Base-by-base conservation (phyloP, 371 early-diverging fungal genomes). In the Apophysomyces trapeziformis region DNA sequence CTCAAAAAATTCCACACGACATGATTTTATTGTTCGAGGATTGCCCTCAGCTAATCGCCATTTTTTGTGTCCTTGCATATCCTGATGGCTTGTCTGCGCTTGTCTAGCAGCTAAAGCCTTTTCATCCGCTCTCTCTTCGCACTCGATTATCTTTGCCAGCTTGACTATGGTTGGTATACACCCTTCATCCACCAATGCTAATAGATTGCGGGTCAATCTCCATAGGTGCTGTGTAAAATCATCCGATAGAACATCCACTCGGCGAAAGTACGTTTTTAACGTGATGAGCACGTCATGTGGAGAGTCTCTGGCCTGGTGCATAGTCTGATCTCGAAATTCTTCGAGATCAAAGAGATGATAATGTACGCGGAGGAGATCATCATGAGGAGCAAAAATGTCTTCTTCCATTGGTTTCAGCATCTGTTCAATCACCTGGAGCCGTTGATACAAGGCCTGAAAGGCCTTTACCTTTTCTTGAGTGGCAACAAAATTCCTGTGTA, bases 401-500 rank as follows among this genome's bases (percentile, higher is more conserved):
- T 78, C 67, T 65, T 81, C 79, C 63, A 96, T 93, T 18, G 91
- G 89, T 4, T 75, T 78, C 64, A 98, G 84, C 75, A 92, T 83
- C n/a, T 77, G 66, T 58, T 87, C 85, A 16, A 95, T 79, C 32
- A 85, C 80, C 21, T 88, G 85, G 41, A 96, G 79, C 65, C 94
- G 91, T 54, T 90, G 82, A 71, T 95, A 92, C 56, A 98, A 82
- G 60, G 88, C 89, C 72, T 92, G 92, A 60, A 98, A 93, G 60
- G 93, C 90, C 68, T 86, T 85, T 26, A 95, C 91, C 67, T 94
- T 87, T 41, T 87, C 86, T 71, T 95, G 88, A 0, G 97, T 94
- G 0, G 90, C 90, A 11, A 89, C 89, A 85, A 98, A 96, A 82
- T 98, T 97, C 70, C 91, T 92, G 75, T 97, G 96, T 0, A 94